Conservation (phyloP, 345 rosid genomes). For the Rhizophora mangle region DNA sequence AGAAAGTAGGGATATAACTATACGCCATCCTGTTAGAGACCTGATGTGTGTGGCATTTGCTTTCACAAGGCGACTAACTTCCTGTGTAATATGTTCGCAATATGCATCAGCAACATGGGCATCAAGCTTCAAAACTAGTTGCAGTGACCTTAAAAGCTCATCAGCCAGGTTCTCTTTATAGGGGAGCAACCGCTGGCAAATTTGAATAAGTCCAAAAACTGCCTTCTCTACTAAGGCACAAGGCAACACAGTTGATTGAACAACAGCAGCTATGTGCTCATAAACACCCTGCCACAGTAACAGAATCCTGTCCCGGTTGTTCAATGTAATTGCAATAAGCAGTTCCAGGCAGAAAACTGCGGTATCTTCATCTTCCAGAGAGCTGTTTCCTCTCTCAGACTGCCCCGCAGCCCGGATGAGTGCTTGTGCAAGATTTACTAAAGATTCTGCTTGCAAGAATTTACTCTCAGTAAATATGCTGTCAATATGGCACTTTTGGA, state of each 20-base stretch:
- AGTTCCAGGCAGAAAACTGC: conserved; percentile 68
- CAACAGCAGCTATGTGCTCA: conserved; percentile 54
- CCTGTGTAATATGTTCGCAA: conserved; percentile 70
- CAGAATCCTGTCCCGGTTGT: conserved; percentile 71
- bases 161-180: conserved; percentile 72
- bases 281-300: conserved; percentile 66
- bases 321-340: conserved; percentile 57
- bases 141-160: conserved; percentile 67
- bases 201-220: conserved; percentile 65
- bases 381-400: conserved; percentile 25
- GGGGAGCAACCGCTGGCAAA: conserved; percentile 70
- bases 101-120: conserved; percentile 75
- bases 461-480: conserved; percentile 72
- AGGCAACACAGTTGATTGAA: conserved; percentile 57
- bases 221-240: conserved; percentile 64
- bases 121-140: conserved; percentile 72
- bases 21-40: conserved; percentile 66
- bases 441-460: conserved; percentile 68
- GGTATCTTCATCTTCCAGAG: conserved; percentile 45
- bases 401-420: conserved; percentile 48
- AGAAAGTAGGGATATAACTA: conserved; percentile 57
- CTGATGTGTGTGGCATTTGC: conserved; percentile 67
- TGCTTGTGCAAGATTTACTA: conserved; percentile 54
- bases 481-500: conserved; percentile 54
- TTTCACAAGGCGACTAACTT: conserved; percentile 65